These are phyloP conservation scores for Nakazawaea ernobii DNA, from an alignment of 805 yeast genomes.

Conservation along the genomic window DNA sequence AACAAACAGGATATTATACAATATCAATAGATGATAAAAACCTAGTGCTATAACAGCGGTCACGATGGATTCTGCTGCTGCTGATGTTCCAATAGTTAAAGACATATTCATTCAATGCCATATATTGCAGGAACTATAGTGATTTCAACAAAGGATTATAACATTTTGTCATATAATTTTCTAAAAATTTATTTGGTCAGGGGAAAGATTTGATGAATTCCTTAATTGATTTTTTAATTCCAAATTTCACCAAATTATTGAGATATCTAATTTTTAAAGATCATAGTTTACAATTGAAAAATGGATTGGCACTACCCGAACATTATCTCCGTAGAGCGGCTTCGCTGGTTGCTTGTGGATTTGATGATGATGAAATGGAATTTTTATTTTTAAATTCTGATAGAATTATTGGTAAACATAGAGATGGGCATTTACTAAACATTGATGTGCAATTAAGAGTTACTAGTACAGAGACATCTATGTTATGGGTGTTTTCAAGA, in stretches of 20 bases:
- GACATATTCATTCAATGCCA: constrained; percentile 73
- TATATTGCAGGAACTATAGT: constrained; percentile 85
- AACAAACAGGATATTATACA: constrained; percentile 60
- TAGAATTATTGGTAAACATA: constrained; percentile 65
- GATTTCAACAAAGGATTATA: constrained; percentile 43
- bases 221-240: constrained; percentile 54
- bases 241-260: constrained; percentile 49
- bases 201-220: constrained; percentile 41
- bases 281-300: constrained; percentile 30
- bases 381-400: constrained; percentile 50
- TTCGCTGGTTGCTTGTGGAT: constrained; percentile 30
- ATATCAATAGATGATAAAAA: constrained; percentile 36
- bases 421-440: constrained; percentile 59
- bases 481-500: constrained; percentile 83
- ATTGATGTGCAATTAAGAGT: constrained; percentile 82
- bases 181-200: constrained; percentile 72
- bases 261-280: constrained; percentile 34
- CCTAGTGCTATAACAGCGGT: constrained; percentile 74
- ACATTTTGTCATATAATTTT: constrained; percentile 69
- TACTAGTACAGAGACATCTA: constrained; percentile 47
- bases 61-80: constrained; percentile 34
- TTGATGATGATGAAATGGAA: constrained; percentile 36
- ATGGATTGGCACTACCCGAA: constrained; percentile 83
- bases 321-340: constrained; percentile 76
- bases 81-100: constrained; percentile 33